Base-by-base conservation (phyloP, 331 rosid species). In the Prunus yedoensis region DNA sequence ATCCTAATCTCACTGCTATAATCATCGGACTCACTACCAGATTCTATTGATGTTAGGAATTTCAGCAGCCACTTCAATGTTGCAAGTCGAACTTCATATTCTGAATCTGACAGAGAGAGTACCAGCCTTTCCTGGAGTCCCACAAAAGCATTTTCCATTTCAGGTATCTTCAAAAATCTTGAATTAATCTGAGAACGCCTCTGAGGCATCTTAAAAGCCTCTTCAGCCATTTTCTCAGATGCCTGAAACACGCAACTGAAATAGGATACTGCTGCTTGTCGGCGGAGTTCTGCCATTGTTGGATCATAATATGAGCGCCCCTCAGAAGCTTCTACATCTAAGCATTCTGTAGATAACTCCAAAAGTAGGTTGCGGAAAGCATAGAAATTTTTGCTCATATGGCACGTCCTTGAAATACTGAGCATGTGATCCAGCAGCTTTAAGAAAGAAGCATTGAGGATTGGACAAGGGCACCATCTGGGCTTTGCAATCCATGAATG, bases 21-120 rank as follows among this genome's bases (percentile, higher is more conserved):
- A 87, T 90, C 88, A 78, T 57, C 45, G 77, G 83, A 77, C 76
- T 75, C 81, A 16, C 50, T 80, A 75, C 77, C 85, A 63, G 88
- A 77, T 74, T 92, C 85, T 15, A 82, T 80, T 21, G 90, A 88
- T 77, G 88, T 92, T 82, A 94, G 75, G 70, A 81, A 92, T 83
- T 88, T 92, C 68, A 87, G 88, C 51, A 94, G 82, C 99, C 99
- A 94, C 88, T 92, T 94, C 82, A 94, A 74, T 47, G 97, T 90
- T 79, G 92, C 89, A 71, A 90, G 93, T 77, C 97, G 91, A 85
- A 94, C 97, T 87, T 94, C 99, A 68, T 90, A 92, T 45, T 71
- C 80, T 27, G 93, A 79, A 65, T 94, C 99, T 80, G 92, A 87
- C 89, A 94, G 78, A 79, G 89, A 89, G 70, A 81, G 61, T 63